Conservation (phyloP, 768 basidiomycete species). For the Suillus decipiens region DNA sequence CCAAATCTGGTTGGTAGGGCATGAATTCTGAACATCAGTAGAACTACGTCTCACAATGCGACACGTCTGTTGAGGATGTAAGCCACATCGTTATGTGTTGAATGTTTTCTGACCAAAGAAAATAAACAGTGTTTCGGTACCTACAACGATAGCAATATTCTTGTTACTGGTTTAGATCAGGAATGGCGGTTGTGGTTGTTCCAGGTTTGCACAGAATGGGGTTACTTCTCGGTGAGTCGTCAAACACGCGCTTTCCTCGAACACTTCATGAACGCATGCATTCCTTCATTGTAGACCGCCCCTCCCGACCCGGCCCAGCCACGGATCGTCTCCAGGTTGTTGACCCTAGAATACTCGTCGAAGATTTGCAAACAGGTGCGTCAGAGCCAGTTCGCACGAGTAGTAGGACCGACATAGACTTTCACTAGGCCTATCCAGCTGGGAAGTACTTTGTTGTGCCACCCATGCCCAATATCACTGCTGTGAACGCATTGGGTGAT, state of each 20-base stretch:
- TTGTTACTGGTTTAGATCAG: slow-evolving; percentile 60
- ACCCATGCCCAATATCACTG: slow-evolving; percentile 71
- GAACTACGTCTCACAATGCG: slow-evolving; percentile 61
- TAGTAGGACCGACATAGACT: neutral
- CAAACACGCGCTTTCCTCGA: too few species aligned
- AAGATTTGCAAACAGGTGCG: slow-evolving; percentile 67
- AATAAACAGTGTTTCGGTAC: slow-evolving; percentile 81
- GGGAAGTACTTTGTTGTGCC: slow-evolving; percentile 79
- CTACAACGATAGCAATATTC: slow-evolving; percentile 66
- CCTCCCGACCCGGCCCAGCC: slow-evolving; percentile 71
- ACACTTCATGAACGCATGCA: neutral
- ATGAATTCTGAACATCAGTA: slow-evolving; percentile 24
- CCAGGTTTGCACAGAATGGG: slow-evolving; percentile 96
- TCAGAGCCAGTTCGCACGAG: neutral
- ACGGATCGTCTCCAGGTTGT: slow-evolving; percentile 75
- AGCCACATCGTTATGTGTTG: slow-evolving; percentile 15
- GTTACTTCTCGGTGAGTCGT: slow-evolving; percentile 75
- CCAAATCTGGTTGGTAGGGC: neutral
- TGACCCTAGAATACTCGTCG: slow-evolving; percentile 71
- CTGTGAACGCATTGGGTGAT: slow-evolving; percentile 83
- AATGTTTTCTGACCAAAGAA: slow-evolving; percentile 1
- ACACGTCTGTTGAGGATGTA: slow-evolving; percentile 51
- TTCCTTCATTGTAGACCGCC: slow-evolving; percentile 50
- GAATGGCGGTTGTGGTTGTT: slow-evolving; percentile 88
- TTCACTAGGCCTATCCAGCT: slow-evolving; percentile 66